phyloP scores from a whole-genome alignment of 352 stramenopile species.

The Elongisporangium undulatum region DNA sequence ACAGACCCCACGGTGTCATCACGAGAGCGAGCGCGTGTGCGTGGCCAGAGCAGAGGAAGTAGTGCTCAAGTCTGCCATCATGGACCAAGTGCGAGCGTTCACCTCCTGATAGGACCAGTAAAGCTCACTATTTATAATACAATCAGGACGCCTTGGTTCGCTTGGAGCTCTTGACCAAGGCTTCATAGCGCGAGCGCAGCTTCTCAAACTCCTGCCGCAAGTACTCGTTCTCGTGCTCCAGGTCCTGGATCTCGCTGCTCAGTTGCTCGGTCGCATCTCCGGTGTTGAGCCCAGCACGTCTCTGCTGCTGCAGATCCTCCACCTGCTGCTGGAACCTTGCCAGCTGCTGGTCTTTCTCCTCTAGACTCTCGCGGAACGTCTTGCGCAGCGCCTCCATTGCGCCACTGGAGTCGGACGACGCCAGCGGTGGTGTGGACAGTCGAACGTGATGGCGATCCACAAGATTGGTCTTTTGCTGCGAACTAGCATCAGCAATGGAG shows the following conservation, averaged over 20 bases:
- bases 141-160: background rate
- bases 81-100: constrained; percentile 35
- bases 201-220: constrained; percentile 63
- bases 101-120: constrained; percentile 2
- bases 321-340: constrained; percentile 35
- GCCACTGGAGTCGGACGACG: constrained; percentile 1
- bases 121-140: constrained; percentile 2
- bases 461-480: background rate
- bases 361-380: constrained; percentile 48
- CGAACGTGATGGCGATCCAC: background rate
- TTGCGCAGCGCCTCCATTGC: constrained; percentile 37
- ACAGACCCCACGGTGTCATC: background rate
- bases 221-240: constrained; percentile 67
- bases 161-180: constrained; percentile 7
- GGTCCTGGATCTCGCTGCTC: constrained; percentile 36
- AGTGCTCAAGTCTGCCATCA: constrained; percentile 32
- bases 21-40: background rate
- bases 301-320: constrained; percentile 8
- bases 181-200: constrained; percentile 60
- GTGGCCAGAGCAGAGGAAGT: constrained; percentile 22
- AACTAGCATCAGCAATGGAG: background rate
- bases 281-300: background rate
- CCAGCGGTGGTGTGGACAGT: background rate
- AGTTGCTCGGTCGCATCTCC: constrained; percentile 7
- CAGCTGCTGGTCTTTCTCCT: constrained; percentile 61